phyloP scores from a whole-genome alignment of 306 rosid genomes.

The Pyrus betulifolia region DNA sequence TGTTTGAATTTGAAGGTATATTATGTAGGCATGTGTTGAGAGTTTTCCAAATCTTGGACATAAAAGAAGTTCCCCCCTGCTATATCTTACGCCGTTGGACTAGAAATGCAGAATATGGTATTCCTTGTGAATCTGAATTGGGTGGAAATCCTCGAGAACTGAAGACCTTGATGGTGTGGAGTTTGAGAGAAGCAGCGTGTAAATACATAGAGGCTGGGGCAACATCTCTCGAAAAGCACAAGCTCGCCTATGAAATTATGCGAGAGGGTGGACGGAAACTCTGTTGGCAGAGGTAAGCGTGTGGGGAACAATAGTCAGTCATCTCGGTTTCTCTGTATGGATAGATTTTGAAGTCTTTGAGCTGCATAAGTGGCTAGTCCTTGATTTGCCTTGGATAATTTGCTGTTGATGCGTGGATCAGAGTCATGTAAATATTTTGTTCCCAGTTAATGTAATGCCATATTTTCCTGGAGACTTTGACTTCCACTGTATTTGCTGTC shows the following conservation, averaged over 20 bases:
- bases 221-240: constrained; percentile 75
- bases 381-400: constrained; percentile 12
- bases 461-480: background rate
- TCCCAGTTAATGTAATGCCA: background rate
- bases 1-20: constrained; percentile 93
- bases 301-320: constrained; percentile 13
- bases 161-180: constrained; percentile 78
- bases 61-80: constrained; percentile 73
- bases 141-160: constrained; percentile 70
- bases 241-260: constrained; percentile 84
- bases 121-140: constrained; percentile 55
- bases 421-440: constrained; percentile 10
- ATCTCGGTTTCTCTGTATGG: constrained; percentile 2
- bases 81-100: constrained; percentile 91
- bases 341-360: constrained; percentile 23
- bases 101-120: constrained; percentile 78
- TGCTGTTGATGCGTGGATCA: background rate
- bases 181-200: constrained; percentile 88
- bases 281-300: constrained; percentile 68
- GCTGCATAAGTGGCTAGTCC: constrained; percentile 9
- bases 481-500: too few species aligned
- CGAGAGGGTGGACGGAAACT: constrained; percentile 87
- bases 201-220: constrained; percentile 88
- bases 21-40: constrained; percentile 80
- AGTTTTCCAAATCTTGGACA: constrained; percentile 80